A percentile compares a stretch with the other conserved stretches of the same genome.
Evolutionary conservation across 2,329 filamentous ascomycete species (phyloP).

Genomic region (Corniculantispora saksenae): DNA sequence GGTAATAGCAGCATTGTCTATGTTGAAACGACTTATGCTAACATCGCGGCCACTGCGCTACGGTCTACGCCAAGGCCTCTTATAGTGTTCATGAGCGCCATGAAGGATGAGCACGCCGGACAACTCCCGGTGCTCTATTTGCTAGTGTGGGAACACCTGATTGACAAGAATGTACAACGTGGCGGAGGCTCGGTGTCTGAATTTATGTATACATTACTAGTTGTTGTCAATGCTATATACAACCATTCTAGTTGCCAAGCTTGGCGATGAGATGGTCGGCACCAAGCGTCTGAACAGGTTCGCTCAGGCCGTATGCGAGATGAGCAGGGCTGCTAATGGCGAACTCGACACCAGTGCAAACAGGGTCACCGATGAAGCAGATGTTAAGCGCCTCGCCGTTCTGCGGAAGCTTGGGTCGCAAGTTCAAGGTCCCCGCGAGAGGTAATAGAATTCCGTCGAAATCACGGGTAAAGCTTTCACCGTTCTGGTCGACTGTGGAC

Average conservation of each 20-base stretch:
- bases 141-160: too few species aligned
- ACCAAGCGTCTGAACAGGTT: not conserved
- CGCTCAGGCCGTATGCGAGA: not conserved
- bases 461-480: not conserved
- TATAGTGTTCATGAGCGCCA: too few species aligned
- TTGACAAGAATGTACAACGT: too few species aligned
- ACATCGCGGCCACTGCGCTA: too few species aligned
- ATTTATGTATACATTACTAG: not conserved
- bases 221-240: too few species aligned
- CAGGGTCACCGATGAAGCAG: not conserved
- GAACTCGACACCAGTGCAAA: not conserved
- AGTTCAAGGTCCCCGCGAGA: not conserved
- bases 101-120: too few species aligned
- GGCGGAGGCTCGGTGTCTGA: too few species aligned
- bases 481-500: not conserved
- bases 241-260: not conserved
- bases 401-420: not conserved
- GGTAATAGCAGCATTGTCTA: too few species aligned
- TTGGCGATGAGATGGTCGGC: not conserved
- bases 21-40: too few species aligned
- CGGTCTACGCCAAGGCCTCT: too few species aligned
- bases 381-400: slow-evolving; percentile 3
- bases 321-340: not conserved
- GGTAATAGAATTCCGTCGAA: not conserved
- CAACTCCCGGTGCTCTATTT: too few species aligned